Conservation (phyloP, 1,284 basidiomycete species). For the Ceraceosorus bombacis region DNA sequence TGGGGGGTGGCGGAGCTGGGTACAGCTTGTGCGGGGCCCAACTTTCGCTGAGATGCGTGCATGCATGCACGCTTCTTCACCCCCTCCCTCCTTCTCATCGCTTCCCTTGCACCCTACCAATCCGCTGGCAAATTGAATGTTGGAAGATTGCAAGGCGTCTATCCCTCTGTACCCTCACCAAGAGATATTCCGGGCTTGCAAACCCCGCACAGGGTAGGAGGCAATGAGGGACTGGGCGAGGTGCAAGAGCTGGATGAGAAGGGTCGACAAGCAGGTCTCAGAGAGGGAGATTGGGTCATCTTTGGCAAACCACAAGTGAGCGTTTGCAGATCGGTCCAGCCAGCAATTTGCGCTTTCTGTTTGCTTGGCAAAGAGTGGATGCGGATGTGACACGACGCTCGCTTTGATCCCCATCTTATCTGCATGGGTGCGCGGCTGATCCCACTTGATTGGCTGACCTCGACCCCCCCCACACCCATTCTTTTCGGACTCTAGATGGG, state of each 20-base stretch:
- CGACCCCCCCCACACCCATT: no score
- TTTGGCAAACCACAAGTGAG: slow-evolving; percentile 11
- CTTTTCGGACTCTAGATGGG: slow-evolving; percentile 50
- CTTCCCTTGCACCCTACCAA: no score
- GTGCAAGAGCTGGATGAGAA: slow-evolving; percentile 57
- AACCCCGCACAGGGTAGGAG: slow-evolving; percentile 54
- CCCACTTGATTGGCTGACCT: no score
- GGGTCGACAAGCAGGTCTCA: slow-evolving; percentile 53
- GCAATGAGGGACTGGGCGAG: slow-evolving; percentile 70
- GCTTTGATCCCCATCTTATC: no score
- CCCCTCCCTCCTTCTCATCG: neutral
- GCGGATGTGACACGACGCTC: no score
- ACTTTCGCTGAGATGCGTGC: no score
- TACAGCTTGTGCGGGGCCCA: no score
- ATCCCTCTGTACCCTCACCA: slow-evolving; percentile 60
- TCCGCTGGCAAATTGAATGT: neutral
- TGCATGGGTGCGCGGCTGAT: no score
- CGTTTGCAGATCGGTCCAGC: no score
- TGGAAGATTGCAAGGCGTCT: slow-evolving; percentile 62
- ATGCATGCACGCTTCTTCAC: neutral
- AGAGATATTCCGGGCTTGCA: slow-evolving; percentile 29
- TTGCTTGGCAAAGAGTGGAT: no score
- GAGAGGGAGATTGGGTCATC: slow-evolving; percentile 59
- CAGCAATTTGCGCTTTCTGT: no score
- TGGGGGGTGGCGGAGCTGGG: no score